A percentile compares a stretch with the other conserved stretches of the same genome.
phyloP scores from a whole-genome alignment of 345 rosid genomes.

The Acer saccharum region DNA sequence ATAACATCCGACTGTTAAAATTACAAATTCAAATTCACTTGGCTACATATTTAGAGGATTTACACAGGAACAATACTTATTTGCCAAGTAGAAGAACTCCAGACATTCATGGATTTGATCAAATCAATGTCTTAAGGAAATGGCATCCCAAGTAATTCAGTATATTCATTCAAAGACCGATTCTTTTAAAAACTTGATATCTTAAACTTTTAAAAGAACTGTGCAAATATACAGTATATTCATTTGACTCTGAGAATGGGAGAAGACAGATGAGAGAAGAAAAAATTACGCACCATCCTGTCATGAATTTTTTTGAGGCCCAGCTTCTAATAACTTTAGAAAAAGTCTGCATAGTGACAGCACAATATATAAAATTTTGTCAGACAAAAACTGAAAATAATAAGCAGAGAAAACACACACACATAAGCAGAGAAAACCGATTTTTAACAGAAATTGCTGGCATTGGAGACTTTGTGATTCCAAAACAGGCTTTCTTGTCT shows the following conservation, averaged over 20 bases:
- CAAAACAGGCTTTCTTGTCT: neutral
- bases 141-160: neutral
- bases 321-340: slow-evolving; percentile 92
- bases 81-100: neutral
- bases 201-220: neutral
- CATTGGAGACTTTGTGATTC: neutral
- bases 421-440: neutral
- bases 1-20: neutral
- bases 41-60: neutral
- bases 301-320: slow-evolving; percentile 99
- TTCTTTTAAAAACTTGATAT: neutral
- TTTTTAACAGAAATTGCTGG: neutral
- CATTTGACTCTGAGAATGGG: neutral
- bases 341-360: slow-evolving; percentile 59
- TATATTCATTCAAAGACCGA: neutral
- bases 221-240: neutral
- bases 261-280: slow-evolving; percentile 11
- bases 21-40: neutral
- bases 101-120: neutral
- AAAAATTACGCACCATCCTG: slow-evolving; percentile 72
- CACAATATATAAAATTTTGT: slow-evolving; percentile 7
- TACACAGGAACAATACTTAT: neutral
- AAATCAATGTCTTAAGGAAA: neutral
- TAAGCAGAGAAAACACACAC: neutral
- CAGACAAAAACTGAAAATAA: neutral